Conservation (phyloP, 352 stramenopile species). For the Thalassiosira livingstoniorum region DNA sequence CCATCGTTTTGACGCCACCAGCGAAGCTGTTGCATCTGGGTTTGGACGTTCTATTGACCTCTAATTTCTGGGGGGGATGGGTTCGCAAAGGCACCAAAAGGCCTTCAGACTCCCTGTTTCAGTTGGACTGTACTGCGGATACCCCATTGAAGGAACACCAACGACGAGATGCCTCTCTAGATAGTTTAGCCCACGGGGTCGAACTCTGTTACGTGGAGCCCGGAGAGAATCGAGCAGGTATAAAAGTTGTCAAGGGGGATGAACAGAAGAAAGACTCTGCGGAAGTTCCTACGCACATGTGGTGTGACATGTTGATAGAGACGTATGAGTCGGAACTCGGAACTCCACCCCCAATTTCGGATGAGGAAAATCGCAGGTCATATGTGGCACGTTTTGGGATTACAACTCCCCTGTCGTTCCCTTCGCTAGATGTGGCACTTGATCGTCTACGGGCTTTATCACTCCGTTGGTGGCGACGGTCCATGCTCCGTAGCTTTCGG, state of each 20-base stretch:
- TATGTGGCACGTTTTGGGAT: no score
- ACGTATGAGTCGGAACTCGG: not conserved
- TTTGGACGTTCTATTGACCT: not conserved
- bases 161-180: no score
- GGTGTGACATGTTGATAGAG: not conserved
- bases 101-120: no score
- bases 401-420: not conserved
- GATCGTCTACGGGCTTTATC: not conserved
- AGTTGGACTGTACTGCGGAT: no score
- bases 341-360: not conserved
- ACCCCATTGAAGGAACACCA: not conserved
- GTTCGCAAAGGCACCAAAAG: no score
- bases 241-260: not conserved
- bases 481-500: not conserved
- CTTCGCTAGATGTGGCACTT: not conserved
- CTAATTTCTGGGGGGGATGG: not conserved
- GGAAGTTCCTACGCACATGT: not conserved
- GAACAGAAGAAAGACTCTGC: not conserved
- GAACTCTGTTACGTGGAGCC: no score
- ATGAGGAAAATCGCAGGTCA: no score
- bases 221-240: not conserved
- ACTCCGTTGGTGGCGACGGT: not conserved
- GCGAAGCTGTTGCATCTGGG: slow-evolving; percentile 5
- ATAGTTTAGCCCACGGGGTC: no score
- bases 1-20: not conserved